Evolutionary conservation across 345 rosid genomes (phyloP).

Genomic region (Populus alba): DNA sequence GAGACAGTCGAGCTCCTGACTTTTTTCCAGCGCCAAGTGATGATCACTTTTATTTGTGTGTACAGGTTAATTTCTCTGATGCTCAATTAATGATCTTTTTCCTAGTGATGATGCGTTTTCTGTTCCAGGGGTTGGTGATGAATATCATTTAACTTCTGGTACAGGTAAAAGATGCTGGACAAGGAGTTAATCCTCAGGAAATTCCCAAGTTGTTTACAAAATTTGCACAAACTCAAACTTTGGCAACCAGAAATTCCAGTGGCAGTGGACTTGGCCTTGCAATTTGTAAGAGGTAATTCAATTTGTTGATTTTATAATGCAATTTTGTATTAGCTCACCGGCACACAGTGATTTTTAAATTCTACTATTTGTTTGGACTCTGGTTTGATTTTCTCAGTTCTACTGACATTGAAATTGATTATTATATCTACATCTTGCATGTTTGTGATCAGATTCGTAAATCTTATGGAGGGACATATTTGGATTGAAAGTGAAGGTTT

Average conservation of each 20-base stretch:
- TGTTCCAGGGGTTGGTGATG: constrained; percentile 3
- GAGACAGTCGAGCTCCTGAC: constrained; percentile 66
- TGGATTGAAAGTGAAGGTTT: constrained; percentile 97
- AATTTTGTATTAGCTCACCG: not conserved
- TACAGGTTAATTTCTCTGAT: constrained; percentile 60
- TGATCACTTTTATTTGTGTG: constrained; percentile 74
- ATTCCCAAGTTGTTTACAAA: constrained; percentile 80
- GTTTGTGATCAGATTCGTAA: constrained; percentile 68
- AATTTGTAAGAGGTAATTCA: constrained; percentile 82
- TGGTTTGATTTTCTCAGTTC: not conserved
- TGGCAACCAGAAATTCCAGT: constrained; percentile 56
- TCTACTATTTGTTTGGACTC: not conserved
- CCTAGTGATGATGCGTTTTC: not conserved
- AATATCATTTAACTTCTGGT: constrained; percentile 15
- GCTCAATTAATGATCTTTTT: not conserved
- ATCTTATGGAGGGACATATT: constrained; percentile 94
- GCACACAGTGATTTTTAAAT: not conserved
- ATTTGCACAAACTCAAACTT: constrained; percentile 79
- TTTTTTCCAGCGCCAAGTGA: constrained; percentile 62
- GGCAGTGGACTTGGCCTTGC: constrained; percentile 99
- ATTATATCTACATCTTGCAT: constrained; percentile 13
- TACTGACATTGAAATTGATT: not conserved
- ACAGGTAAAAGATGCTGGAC: constrained; percentile 90
- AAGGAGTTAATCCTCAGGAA: constrained; percentile 84
- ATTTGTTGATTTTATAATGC: not conserved